Base-by-base conservation (phyloP, 305 asterid genomes). In the Solanum chacoense region DNA sequence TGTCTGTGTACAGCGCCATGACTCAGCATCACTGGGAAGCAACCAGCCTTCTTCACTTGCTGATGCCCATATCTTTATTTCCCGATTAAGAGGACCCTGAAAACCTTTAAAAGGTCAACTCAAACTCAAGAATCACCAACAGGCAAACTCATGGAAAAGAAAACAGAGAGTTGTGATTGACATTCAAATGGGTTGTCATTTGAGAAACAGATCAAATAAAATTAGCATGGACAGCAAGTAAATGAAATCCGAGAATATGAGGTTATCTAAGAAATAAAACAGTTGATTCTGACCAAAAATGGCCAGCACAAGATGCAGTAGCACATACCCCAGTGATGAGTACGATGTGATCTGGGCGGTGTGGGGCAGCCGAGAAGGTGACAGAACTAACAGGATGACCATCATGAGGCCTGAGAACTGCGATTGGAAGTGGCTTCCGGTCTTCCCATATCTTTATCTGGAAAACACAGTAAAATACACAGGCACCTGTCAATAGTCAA, bases 1-100 rank as follows among this genome's bases (percentile, higher is more conserved):
- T 20, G 93, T 95, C 92, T 98, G 99, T 1, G 94, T 93, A 90
- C 98, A 98, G 26, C 89, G 92, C 99, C 99, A 96, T 34, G 97
- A 94, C 90, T 96, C 99, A 35, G 95, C 93, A 88, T 96, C 98
- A 91, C 96, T 94, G 28, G 99, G 97, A 88, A 95, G 99, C 91
- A 98, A 92, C 98, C 98, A 96, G n/a, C 99, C 99, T 91, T 98
- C 99, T 89, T 96, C 99, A 91, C 98, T 94, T 63, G 94, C 93
- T 89, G 98, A 95, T 84, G 92, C 91, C 99, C 99, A 98, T 76
- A 98, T 94, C 91, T 95, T 98, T 85, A 96, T 29, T 92, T 98
- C 99, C 89, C 94, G 94, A 91, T 98, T 98, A 71, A 96, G 92
- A 37, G 97, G 95, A 36, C 99, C 98, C 98, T 95, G 94, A 63